Base-by-base conservation (phyloP, 2,329 filamentous ascomycete genomes). In the Sphaerulina populicola region DNA sequence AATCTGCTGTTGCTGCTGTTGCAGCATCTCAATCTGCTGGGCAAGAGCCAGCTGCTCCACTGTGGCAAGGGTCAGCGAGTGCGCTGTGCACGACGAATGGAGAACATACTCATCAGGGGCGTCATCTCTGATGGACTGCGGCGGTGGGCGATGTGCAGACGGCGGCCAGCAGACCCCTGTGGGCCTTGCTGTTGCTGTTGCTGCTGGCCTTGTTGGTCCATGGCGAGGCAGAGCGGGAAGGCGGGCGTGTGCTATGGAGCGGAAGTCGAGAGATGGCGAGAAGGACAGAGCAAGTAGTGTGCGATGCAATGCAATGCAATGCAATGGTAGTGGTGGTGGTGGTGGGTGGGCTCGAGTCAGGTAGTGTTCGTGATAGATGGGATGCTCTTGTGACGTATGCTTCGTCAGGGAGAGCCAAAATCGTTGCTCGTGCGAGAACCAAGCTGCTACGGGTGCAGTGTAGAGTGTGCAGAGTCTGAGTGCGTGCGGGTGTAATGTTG, bases 41-140 rank as follows among this genome's bases (percentile, higher is more conserved):
- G 95, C 90, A 69, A 97, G 90, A 68, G 88, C 88, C 68, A 95
- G 81, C 79, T 96, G 90, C 77, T 96, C 91, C 87, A 96, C 90
- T 94, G 64, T 44, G 31, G 46, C 56, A 51, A 53, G 59, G 62
- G 66, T 69, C 61, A 67, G 66, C 62, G 60, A 48, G 39, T 9
- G 18, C 23, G 23, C 39, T 41, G 31, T 35, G 31, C 10, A 11
- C 31, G 12, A 35, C 12, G 8, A 5, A n/a, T 8, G 23, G 41
- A 36, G n/a, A 37, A 88, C 88, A 82, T 88, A 88, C 89, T 94
- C 87, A 97, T 94, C 72, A 97, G 76, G 59, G 91, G 93, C 53
- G 91, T 97, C 72, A 97, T 78, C 78, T 97, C 93, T 62, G 93
- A 97, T 60, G 91, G 93, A 74, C 89, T 96, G 72, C 91, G 85